A percentile compares a stretch with the other conserved stretches of the same genome.
phyloP scores from a whole-genome alignment of 306 rosid genomes.

The Bauhinia variegata region DNA sequence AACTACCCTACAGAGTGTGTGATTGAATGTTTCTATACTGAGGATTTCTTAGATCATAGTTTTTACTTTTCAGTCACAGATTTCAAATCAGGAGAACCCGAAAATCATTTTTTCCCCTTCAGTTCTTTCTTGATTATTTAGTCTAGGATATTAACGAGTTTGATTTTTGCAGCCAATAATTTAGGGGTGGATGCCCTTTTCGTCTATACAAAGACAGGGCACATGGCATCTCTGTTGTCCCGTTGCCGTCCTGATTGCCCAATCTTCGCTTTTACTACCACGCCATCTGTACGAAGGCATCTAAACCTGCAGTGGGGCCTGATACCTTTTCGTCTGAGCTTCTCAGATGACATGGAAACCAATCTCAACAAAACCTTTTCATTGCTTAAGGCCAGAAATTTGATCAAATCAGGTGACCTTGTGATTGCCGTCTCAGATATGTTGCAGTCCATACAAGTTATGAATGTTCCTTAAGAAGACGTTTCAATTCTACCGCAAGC shows the following conservation, averaged over 20 bases:
- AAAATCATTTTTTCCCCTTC: background rate
- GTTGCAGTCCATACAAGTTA: constrained; percentile 92
- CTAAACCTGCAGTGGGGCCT: constrained; percentile 98
- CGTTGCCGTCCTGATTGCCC: constrained; percentile 99
- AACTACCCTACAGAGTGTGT: background rate
- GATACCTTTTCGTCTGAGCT: constrained; percentile 91
- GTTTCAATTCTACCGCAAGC: constrained; percentile 26
- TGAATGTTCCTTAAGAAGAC: constrained; percentile 78
- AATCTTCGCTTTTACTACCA: constrained; percentile 85
- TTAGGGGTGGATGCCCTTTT: constrained; percentile 95
- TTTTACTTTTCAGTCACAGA: constrained; percentile 28
- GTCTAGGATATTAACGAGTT: constrained; percentile 24
- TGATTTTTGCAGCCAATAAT: constrained; percentile 76
- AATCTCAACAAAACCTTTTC: constrained; percentile 88
- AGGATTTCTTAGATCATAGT: constrained; percentile 7
- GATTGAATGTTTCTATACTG: constrained; percentile 2
- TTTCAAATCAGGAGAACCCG: constrained; percentile 12
- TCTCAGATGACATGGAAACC: constrained; percentile 95
- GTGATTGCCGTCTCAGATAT: constrained; percentile 96
- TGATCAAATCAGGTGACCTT: constrained; percentile 97
- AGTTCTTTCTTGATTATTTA: constrained; percentile 7
- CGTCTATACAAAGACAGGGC: constrained; percentile 88
- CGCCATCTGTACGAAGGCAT: constrained; percentile 81
- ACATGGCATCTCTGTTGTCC: constrained; percentile 95
- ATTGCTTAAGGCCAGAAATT: constrained; percentile 91